Percentiles rank a stretch among this genome's conserved stretches.
Evolutionary conservation across 345 rosid species (phyloP).

Genomic region (Cardamine chenopodiifolia): DNA sequence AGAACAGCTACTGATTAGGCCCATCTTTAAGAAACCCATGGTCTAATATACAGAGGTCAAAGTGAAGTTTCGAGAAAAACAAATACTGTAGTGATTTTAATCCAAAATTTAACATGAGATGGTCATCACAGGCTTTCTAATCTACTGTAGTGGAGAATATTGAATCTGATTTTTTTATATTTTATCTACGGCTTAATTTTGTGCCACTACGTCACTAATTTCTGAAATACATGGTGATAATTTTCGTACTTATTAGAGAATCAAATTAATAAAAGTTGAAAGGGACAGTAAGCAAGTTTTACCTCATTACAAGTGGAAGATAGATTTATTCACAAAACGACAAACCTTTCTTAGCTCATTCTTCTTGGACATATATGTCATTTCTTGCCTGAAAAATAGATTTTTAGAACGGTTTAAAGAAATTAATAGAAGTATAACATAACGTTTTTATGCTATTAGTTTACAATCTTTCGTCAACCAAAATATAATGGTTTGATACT

Average conservation of each 20-base stretch:
- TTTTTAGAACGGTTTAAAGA: neutral
- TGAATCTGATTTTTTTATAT: neutral
- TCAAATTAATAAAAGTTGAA: slow-evolving; percentile 11
- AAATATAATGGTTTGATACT: neutral
- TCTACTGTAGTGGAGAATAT: neutral
- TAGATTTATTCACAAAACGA: neutral
- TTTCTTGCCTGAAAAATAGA: neutral
- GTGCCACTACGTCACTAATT: neutral
- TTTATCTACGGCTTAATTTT: neutral
- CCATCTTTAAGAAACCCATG: neutral
- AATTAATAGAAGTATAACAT: too few relatives aligned
- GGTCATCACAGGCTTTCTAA: neutral
- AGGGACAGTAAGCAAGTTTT: neutral
- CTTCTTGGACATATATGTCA: neutral
- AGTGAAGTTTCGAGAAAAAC: neutral
- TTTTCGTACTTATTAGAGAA: neutral
- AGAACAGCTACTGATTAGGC: neutral
- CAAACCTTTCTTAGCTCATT: neutral
- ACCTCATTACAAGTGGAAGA: neutral
- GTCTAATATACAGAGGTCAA: neutral
- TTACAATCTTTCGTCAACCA: neutral
- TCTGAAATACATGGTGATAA: neutral
- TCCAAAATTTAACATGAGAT: neutral
- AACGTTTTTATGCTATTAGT: neutral
- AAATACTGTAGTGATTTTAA: neutral